phyloP scores from a whole-genome alignment of 2,329 filamentous ascomycete genomes.

The Colletotrichum sp. region DNA sequence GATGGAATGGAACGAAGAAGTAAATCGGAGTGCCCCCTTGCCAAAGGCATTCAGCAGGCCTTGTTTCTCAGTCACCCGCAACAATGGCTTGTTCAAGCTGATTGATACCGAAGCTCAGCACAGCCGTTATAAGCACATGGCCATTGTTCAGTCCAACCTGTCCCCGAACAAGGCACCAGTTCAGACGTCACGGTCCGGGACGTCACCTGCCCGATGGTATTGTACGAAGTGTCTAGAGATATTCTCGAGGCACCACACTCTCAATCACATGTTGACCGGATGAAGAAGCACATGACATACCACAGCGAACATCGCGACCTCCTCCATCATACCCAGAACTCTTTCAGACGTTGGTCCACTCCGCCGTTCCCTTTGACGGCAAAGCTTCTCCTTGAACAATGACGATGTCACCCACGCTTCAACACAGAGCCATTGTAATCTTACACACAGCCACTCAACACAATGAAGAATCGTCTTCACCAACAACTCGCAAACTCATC shows the following conservation, averaged over 20 bases:
- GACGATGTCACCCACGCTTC: not conserved
- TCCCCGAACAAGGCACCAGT: not conserved
- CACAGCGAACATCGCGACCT: not conserved
- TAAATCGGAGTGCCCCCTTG: not conserved
- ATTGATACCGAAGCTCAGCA: not conserved
- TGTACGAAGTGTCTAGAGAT: not conserved
- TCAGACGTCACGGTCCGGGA: not conserved
- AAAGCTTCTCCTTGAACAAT: not conserved
- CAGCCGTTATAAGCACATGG: not conserved
- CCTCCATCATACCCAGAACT: not conserved
- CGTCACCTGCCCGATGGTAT: not conserved
- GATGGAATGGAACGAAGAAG: no score
- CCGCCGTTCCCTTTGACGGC: not conserved
- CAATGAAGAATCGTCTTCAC: not conserved
- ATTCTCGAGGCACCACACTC: not conserved
- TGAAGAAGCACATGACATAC: not conserved
- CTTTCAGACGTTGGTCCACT: accelerated
- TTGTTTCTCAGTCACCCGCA: not conserved
- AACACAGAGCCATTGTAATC: not conserved
- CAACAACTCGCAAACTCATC: not conserved
- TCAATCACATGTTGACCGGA: not conserved
- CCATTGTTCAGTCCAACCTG: accelerated
- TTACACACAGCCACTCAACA: not conserved
- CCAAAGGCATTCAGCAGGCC: not conserved
- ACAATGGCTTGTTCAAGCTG: not conserved